Base-by-base conservation (phyloP, 805 yeast genomes). In the Candida parachauliodes region DNA sequence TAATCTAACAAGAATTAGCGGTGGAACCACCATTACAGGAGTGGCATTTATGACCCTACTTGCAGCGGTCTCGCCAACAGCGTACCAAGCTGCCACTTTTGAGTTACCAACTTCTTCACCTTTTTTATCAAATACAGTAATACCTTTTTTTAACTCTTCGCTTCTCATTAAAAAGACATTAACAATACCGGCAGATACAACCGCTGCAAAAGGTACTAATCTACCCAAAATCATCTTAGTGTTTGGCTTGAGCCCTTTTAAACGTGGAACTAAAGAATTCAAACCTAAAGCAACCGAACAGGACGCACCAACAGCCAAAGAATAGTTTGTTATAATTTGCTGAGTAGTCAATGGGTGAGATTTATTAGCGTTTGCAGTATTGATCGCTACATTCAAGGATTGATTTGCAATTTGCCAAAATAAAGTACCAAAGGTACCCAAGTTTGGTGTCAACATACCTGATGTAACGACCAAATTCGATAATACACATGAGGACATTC, bases 391-490 rank as follows among this genome's bases (percentile, higher is more conserved):
- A 55, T 93, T 93, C 47, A 93, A 72, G 16, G 96, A 87, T 65
- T 93, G 99, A 65, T 93, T 93, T 15, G 97, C 95, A 58, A 93
- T 78, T 65, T 93, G 99, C 99, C 98, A 93, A 63, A 93, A 91
- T 16, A 88, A 57, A 0, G 98, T 91, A 26, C 98, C 99, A 0
- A 75, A 78, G 8, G 88, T 79, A 8, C 95, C 94, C 55, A 93
- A 61, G 39, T 85, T 84, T 6, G 99, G 99, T 1, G 97, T 91
- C 47, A 93, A 74, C 99, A 93, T 93, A 47, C 99, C 99, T 3
- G 84, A 91, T 5, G 98, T 91, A 34, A 93, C 98, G 16, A 91
- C 91, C 61, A 93, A 65, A 60, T 93, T 93, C 8, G 96, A 87
- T 37, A 93, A 68, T 12, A 93, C 99, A 66, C 93, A 88, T 22